These are phyloP conservation scores for Phytophthora tentaculata DNA, from an alignment of 352 stramenopile species.

Conservation along the genomic window DNA sequence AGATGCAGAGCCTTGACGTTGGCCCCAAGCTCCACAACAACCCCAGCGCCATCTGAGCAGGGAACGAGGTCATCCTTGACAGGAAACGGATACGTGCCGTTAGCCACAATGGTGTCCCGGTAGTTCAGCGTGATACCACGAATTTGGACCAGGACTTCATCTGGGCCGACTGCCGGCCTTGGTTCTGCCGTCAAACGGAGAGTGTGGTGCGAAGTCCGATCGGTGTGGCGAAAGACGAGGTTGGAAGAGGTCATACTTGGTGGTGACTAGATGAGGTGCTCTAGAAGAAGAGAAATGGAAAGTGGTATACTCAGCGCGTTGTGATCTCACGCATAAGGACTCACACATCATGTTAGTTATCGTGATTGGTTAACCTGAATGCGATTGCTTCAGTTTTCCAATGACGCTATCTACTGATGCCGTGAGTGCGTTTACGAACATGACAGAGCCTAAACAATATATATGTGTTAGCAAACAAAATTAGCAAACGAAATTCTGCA, in stretches of 20 bases:
- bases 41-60: background rate
- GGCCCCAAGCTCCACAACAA: background rate
- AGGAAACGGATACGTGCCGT: slow-evolving; percentile 12
- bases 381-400: too few relatives aligned
- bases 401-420: too few relatives aligned
- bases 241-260: slow-evolving; percentile 11
- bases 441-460: too few relatives aligned
- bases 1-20: slow-evolving; percentile 5
- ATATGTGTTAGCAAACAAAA: too few relatives aligned
- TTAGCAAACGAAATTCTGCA: too few relatives aligned
- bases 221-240: slow-evolving; percentile 16
- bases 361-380: background rate
- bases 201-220: slow-evolving; percentile 17
- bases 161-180: slow-evolving; percentile 3
- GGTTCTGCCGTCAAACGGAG: slow-evolving; percentile 14
- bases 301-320: background rate
- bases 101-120: slow-evolving; percentile 14
- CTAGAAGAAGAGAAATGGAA: background rate
- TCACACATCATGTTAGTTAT: too few relatives aligned
- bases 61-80: background rate
- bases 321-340: background rate
- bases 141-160: background rate
- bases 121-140: slow-evolving; percentile 7
- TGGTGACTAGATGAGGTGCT: background rate
- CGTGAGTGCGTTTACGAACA: too few relatives aligned